Percentiles rank a stretch among this genome's conserved stretches.
Evolutionary conservation across 495 filamentous ascomycete genomes (phyloP).

Genomic region (Annulohypoxylon nitens): DNA sequence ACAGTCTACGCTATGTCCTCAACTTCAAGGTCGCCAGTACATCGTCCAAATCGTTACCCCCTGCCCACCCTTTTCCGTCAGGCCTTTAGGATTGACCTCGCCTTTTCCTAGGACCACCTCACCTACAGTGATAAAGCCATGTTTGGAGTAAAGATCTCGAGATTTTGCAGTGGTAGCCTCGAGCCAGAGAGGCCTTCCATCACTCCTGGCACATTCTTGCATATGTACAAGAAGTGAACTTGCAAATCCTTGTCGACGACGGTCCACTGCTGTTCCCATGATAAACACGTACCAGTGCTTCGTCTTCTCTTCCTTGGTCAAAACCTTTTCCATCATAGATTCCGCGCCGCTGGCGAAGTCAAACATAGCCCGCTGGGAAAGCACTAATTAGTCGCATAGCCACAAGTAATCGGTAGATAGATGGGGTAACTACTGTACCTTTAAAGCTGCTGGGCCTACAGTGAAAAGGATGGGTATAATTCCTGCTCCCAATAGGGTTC

Average conservation of each 20-base stretch:
- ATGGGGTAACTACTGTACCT: not conserved
- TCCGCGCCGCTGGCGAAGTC: not conserved
- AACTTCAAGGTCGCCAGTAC: constrained; percentile 4
- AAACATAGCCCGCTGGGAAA: not conserved
- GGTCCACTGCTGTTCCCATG: not conserved
- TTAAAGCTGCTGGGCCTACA: not conserved
- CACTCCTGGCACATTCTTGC: not conserved
- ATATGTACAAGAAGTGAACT: not conserved
- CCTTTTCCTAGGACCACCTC: not conserved
- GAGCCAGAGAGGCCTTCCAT: not conserved
- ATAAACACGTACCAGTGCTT: not conserved
- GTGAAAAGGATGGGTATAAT: not conserved
- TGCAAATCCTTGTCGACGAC: not conserved
- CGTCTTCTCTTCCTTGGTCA: not conserved
- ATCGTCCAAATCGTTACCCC: constrained; percentile 1
- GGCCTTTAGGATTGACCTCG: not conserved
- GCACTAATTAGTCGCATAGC: not conserved
- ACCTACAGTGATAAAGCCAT: not conserved
- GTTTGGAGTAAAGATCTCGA: not conserved
- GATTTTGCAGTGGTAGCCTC: not conserved
- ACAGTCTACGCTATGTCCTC: not conserved
- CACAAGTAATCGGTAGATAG: not conserved
- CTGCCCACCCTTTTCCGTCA: not conserved
- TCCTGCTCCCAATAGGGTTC: not conserved
- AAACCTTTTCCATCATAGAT: not conserved